Conservation (phyloP, 2,329 filamentous ascomycete genomes). For the Penicillium sp. region DNA sequence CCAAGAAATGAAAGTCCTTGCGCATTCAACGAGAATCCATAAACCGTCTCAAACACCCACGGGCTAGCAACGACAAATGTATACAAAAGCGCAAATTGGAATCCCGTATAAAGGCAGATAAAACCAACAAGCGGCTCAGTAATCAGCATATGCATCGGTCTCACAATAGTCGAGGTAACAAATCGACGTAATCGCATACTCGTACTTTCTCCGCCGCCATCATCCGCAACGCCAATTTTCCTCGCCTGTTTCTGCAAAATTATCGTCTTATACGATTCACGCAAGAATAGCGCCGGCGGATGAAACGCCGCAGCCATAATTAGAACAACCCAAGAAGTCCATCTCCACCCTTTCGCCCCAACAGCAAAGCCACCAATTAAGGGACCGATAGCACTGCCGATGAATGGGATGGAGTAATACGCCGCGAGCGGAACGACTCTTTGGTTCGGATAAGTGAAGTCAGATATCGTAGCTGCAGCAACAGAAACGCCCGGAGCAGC, state of each 20-base stretch:
- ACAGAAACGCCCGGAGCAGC: constrained; percentile 59
- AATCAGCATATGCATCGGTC: constrained; percentile 68
- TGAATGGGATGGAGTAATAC: constrained; percentile 23
- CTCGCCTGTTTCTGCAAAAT: constrained; percentile 5
- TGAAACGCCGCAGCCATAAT: constrained; percentile 63
- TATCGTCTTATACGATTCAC: constrained; percentile 68
- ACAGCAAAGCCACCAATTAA: constrained; percentile 71
- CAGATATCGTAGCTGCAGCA: constrained; percentile 72
- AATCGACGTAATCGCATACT: constrained; percentile 1
- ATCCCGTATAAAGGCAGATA: constrained; percentile 73
- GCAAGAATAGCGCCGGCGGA: constrained; percentile 59
- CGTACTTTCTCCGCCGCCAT: neutral
- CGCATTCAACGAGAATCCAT: constrained; percentile 64
- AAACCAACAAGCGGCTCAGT: constrained; percentile 71
- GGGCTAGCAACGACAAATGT: constrained; percentile 86
- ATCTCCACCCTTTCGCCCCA: constrained; percentile 69
- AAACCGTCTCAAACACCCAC: constrained; percentile 69
- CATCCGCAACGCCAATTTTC: neutral
- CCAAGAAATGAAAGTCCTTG: constrained; percentile 80
- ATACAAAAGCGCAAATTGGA: constrained; percentile 79
- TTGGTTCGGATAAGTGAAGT: constrained; percentile 38
- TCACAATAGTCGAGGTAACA: constrained; percentile 41
- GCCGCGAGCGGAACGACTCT: constrained; percentile 18
- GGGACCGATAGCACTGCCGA: constrained; percentile 52
- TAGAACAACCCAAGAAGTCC: constrained; percentile 74